Conservation (phyloP, 495 filamentous ascomycete species). For the Hyaloscypha variabilis region DNA sequence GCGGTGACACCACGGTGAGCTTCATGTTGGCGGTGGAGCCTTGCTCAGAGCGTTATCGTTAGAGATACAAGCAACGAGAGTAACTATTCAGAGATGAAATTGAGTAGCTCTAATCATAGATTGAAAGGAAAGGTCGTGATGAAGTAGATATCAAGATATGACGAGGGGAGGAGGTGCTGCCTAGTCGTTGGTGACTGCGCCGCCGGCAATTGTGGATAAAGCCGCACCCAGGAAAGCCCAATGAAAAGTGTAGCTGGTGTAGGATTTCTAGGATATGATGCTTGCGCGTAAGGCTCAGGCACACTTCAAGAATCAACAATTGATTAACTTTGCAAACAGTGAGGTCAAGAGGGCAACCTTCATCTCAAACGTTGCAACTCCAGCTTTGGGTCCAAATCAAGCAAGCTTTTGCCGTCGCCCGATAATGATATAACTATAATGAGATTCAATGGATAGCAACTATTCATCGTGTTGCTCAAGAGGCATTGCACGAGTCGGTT, state of each 20-base stretch:
- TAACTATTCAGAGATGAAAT: not conserved
- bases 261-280: too few relatives aligned
- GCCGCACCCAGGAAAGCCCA: not conserved
- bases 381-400: not conserved
- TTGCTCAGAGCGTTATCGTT: not conserved
- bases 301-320: not conserved
- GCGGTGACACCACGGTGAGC: not conserved
- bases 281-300: not conserved
- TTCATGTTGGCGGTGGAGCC: not conserved
- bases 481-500: too few relatives aligned
- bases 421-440: too few relatives aligned
- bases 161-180: not conserved
- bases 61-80: not conserved
- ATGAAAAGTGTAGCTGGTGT: not conserved
- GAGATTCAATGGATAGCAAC: too few relatives aligned
- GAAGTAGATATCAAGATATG: too few relatives aligned
- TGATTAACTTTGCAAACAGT: not conserved
- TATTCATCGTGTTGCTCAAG: too few relatives aligned
- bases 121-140: not conserved
- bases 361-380: not conserved
- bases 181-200: not conserved
- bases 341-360: not conserved
- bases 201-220: not conserved
- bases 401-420: not conserved
- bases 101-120: not conserved